phyloP scores from a whole-genome alignment of 192 early-diverging fungal genomes.

The Entomortierella parvispora region DNA sequence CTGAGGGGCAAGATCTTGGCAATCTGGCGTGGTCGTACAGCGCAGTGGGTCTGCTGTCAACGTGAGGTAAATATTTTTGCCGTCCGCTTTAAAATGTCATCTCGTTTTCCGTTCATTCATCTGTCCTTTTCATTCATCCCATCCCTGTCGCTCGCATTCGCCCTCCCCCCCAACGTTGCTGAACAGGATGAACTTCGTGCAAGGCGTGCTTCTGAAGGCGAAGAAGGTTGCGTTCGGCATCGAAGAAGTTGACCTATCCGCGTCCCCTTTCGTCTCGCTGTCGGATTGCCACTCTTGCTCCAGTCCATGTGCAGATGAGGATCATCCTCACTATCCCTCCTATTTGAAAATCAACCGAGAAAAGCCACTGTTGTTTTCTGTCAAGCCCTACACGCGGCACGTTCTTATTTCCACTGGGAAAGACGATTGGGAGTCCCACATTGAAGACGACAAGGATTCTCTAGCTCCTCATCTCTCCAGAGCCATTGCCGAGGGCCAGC shows the following conservation, averaged over 20 bases:
- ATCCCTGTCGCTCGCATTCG: background rate
- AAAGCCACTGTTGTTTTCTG: conserved; percentile 53
- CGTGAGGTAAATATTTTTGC: background rate
- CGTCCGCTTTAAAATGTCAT: no score
- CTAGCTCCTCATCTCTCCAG: conserved; percentile 53
- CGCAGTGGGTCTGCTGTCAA: background rate
- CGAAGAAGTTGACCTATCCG: conserved; percentile 14
- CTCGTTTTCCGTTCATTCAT: background rate
- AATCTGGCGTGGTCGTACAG: background rate
- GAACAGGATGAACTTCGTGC: conserved; percentile 25
- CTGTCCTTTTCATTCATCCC: background rate
- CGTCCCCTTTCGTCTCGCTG: conserved; percentile 21
- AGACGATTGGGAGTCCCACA: conserved; percentile 60
- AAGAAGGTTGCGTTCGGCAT: conserved; percentile 14
- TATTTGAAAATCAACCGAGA: conserved; percentile 61
- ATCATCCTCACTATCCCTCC: conserved; percentile 58
- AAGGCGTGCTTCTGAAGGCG: conserved; percentile 26
- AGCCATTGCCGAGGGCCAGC: conserved; percentile 36
- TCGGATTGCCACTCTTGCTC: conserved; percentile 32
- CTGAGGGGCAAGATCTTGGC: background rate
- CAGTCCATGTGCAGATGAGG: conserved; percentile 30
- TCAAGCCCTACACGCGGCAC: conserved; percentile 66
- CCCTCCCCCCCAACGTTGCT: background rate
- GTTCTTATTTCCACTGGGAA: conserved; percentile 65
- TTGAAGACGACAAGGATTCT: conserved; percentile 58